Base-by-base conservation (phyloP, 495 filamentous ascomycete species). In the Hypoxylon cercidicola region DNA sequence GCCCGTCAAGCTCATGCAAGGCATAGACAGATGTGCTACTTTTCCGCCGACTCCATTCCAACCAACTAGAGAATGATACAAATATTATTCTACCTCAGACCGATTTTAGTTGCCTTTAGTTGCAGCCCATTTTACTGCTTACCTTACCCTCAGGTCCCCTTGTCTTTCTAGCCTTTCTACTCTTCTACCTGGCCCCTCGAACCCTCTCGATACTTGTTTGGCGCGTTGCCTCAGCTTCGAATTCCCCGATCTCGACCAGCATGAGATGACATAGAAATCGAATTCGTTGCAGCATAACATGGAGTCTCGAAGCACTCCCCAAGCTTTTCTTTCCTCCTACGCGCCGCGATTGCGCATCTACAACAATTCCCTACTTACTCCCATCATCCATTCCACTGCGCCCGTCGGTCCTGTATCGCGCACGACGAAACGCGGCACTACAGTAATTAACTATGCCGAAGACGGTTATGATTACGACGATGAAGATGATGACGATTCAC, bases 381-480 rank as follows among this genome's bases (percentile, higher is more conserved):
- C 95, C 28, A 87, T 97, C 57, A 86, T 94, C 53, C 90, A 89
- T 62, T 86, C 87, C 20, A 76, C 81, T 23, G 79, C 81, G 60
- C 82, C 89, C 61, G 80, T 81, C 18, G 89, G 85, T 21, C 90
- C 91, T 8, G 80, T 87, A 16, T 83, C 91, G 59, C 87, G 94
- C 70, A 97, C 93, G 16, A 98, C 95, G 16, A 99, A 99, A 78
- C 90, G 95, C 73, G 96, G 95, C 35, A 98, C 95, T 2, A 92
- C 91, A 37, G 91, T 93, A 43, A 93, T 97, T 71, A 98, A 97
- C 75, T 99, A 99, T 70, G 93, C 95, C 25, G 95, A 99, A 74
- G 93, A 97, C 70, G 93, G 91, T 15, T 96, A 85, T 68, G 95
- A 97, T 54, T 93, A 99, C 75, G 89, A 95, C 50, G 93, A 97